These are phyloP conservation scores for Ophiobolus disseminans DNA, from an alignment of 2,329 filamentous ascomycete genomes.

Conservation along the genomic window DNA sequence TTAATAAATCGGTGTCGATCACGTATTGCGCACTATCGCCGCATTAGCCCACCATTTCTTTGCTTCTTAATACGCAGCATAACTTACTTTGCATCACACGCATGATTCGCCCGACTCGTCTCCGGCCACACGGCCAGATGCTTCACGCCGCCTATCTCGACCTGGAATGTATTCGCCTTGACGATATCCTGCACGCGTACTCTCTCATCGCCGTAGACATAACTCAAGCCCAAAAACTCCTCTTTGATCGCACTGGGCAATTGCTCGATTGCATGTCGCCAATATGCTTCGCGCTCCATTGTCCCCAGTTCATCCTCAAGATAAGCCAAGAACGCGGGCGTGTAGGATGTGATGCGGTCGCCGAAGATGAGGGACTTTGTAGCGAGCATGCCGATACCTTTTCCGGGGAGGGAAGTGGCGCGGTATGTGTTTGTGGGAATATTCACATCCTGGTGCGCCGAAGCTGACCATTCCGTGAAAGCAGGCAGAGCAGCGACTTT, in stretches of 20 bases:
- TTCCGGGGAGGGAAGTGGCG: slow-evolving; percentile 30
- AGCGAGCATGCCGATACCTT: slow-evolving; percentile 44
- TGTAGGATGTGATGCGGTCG: slow-evolving; percentile 39
- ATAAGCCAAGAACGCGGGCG: slow-evolving; percentile 41
- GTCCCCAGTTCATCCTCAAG: slow-evolving; percentile 37
- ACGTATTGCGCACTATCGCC: slow-evolving; percentile 49
- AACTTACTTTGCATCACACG: slow-evolving; percentile 46
- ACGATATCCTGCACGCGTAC: slow-evolving; percentile 43
- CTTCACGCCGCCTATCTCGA: slow-evolving; percentile 33
- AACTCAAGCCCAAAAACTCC: slow-evolving; percentile 29
- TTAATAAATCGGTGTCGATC: slow-evolving; percentile 44
- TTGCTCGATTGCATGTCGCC: slow-evolving; percentile 32
- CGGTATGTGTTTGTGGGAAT: slow-evolving; percentile 23
- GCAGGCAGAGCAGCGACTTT: slow-evolving; percentile 31
- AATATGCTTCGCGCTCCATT: slow-evolving; percentile 38
- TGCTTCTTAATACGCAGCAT: neutral
- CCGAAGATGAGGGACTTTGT: slow-evolving; percentile 24
- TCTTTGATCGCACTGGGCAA: slow-evolving; percentile 26
- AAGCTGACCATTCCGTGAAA: slow-evolving; percentile 23
- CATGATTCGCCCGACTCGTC: slow-evolving; percentile 52
- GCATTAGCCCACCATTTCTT: neutral
- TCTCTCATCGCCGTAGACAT: slow-evolving; percentile 34
- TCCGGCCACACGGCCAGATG: slow-evolving; percentile 50
- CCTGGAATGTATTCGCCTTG: slow-evolving; percentile 46
- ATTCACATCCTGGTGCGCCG: slow-evolving; percentile 26